Evolutionary conservation across 1,139 yeast genomes (phyloP).

Genomic region (Sugiyamaella paludigena): DNA sequence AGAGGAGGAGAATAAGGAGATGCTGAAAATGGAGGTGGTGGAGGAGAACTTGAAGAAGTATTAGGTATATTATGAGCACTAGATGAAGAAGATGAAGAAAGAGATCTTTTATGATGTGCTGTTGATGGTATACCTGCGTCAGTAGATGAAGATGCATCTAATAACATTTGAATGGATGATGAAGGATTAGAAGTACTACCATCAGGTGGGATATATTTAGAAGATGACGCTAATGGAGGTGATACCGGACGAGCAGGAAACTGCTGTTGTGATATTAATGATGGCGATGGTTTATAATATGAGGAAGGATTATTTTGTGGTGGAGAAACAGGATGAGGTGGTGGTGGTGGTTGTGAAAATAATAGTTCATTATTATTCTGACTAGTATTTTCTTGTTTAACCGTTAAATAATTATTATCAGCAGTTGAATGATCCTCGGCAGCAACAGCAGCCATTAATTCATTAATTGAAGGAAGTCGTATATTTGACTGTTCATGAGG

Average conservation of each 20-base stretch:
- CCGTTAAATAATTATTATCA: too few relatives aligned
- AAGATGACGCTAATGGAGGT: slow-evolving; percentile 1
- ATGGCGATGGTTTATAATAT: slow-evolving; percentile 10
- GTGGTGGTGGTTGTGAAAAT: not conserved
- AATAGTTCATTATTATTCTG: too few relatives aligned
- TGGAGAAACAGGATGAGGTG: slow-evolving; percentile 10
- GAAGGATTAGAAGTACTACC: not conserved
- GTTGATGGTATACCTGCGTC: too few relatives aligned
- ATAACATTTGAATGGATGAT: slow-evolving; percentile 5
- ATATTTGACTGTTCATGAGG: slow-evolving; percentile 14
- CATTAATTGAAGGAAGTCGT: slow-evolving; percentile 14
- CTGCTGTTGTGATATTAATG: slow-evolving; percentile 2
- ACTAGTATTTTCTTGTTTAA: not conserved
- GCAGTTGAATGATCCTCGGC: not conserved
- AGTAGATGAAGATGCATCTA: slow-evolving; percentile 7
- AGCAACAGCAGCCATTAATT: slow-evolving; percentile 13
- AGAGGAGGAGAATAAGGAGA: slow-evolving; percentile 22
- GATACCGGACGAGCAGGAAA: slow-evolving; percentile 1
- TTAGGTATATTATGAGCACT: not conserved
- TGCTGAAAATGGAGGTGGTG: slow-evolving; percentile 14
- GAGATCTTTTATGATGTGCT: slow-evolving; percentile 4
- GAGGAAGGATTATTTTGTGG: slow-evolving; percentile 10
- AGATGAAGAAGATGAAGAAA: slow-evolving; percentile 1
- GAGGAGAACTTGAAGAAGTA: not conserved
- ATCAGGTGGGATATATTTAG: not conserved